Percentiles rank a stretch among this genome's conserved stretches.
phyloP scores from a whole-genome alignment of 176 grass and related monocot genomes.

The Carex pumila region DNA sequence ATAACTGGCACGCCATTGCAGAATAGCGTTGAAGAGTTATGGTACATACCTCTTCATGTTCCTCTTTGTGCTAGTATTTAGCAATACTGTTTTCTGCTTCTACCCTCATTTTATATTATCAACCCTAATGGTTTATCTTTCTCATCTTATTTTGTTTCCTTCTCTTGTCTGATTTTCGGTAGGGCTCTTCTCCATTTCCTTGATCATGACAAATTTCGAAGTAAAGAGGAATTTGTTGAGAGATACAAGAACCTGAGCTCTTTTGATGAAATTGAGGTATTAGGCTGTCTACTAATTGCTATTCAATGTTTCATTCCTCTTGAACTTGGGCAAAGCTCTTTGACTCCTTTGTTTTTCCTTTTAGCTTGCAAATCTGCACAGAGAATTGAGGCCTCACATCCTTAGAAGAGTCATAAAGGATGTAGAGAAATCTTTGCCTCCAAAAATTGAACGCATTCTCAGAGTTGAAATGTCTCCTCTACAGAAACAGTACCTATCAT shows the following conservation, averaged over 20 bases:
- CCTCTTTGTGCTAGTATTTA: conserved; percentile 9
- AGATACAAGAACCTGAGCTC: conserved; percentile 97
- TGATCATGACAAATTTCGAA: conserved; percentile 83
- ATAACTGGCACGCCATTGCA: conserved; percentile 98
- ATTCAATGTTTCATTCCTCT: background rate
- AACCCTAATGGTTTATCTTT: background rate
- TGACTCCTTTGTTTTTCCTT: conserved; percentile 23
- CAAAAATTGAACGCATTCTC: conserved; percentile 98
- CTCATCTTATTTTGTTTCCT: background rate
- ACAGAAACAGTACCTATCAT: conserved; percentile 75
- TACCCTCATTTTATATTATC: background rate
- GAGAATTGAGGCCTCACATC: conserved; percentile 94
- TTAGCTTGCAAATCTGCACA: conserved; percentile 95
- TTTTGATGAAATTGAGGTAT: conserved; percentile 90
- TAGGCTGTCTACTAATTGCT: background rate
- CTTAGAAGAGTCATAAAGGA: conserved; percentile 96
- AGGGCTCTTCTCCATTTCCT: conserved; percentile 99
- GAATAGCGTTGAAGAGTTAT: conserved; percentile 97
- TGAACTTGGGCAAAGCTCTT: conserved; percentile 6
- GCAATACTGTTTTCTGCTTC: conserved; percentile 3
- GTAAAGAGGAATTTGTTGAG: conserved; percentile 96
- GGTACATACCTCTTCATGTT: conserved; percentile 37
- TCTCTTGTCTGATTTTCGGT: conserved; percentile 5
- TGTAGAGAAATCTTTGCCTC: conserved; percentile 97
- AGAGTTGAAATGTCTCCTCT: conserved; percentile 95